A percentile compares a stretch with the other conserved stretches of the same genome.
Evolutionary conservation across 192 early-diverging fungal species (phyloP).

Genomic region (Lobulomyces angularis): DNA sequence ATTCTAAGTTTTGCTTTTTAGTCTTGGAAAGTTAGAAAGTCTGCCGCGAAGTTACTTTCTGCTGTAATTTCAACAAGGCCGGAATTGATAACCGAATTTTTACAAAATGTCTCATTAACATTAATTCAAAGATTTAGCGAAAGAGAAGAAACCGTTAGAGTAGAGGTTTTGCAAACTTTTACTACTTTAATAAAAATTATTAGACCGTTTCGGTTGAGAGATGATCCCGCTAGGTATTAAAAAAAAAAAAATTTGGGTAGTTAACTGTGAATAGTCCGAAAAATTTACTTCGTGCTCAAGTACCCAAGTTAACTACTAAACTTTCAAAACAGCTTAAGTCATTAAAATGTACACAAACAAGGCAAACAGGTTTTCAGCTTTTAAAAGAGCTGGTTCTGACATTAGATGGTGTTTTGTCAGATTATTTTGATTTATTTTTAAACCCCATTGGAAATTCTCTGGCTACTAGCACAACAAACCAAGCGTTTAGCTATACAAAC

Average conservation of each 20-base stretch:
- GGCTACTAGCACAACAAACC: slow-evolving; percentile 12
- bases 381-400: slow-evolving; percentile 58
- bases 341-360: slow-evolving; percentile 62
- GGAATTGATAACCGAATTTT: slow-evolving; percentile 50
- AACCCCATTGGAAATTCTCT: slow-evolving; percentile 29
- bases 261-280: slow-evolving; percentile 29
- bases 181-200: slow-evolving; percentile 45
- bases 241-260: not conserved
- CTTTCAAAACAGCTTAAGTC: slow-evolving; percentile 55
- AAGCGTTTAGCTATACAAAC: slow-evolving; percentile 44
- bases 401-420: slow-evolving; percentile 61
- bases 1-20: too few relatives aligned
- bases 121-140: slow-evolving; percentile 70
- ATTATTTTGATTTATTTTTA: too few relatives aligned
- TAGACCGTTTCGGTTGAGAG: slow-evolving; percentile 11
- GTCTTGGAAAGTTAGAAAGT: slow-evolving; percentile 81
- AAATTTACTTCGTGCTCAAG: slow-evolving; percentile 40
- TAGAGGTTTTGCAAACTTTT: slow-evolving; percentile 65
- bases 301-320: slow-evolving; percentile 53
- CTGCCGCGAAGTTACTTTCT: slow-evolving; percentile 58
- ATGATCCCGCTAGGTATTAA: not conserved
- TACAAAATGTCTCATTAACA: slow-evolving; percentile 53
- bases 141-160: slow-evolving; percentile 70
- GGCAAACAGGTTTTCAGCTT: slow-evolving; percentile 60
- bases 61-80: slow-evolving; percentile 57